Evolutionary conservation across 306 rosid genomes (phyloP).

Genomic region (Albizia julibrissin): DNA sequence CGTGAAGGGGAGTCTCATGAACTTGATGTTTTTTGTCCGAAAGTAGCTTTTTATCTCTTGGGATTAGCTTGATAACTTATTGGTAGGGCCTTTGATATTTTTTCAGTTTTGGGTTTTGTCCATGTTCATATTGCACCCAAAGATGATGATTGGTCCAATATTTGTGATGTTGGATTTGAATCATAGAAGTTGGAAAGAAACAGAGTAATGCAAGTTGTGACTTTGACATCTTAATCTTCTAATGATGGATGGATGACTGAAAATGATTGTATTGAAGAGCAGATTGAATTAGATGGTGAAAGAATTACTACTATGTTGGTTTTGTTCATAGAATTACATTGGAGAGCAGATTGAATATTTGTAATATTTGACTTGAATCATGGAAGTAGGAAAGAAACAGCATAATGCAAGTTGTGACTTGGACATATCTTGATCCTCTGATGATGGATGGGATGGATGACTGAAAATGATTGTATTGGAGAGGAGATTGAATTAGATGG

Average conservation of each 20-base stretch:
- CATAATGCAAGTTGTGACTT: neutral
- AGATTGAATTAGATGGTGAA: no score
- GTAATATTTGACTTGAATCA: neutral
- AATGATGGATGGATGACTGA: neutral
- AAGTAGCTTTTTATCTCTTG: neutral
- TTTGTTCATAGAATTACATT: neutral
- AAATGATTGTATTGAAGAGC: neutral
- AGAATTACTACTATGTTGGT: neutral
- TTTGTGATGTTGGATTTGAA: neutral
- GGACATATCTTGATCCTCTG: neutral
- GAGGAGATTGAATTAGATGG: neutral
- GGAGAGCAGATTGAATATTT: neutral
- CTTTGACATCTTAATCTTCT: neutral
- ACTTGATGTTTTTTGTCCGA: neutral
- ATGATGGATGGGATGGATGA: constrained; percentile 1
- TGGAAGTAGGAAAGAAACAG: neutral
- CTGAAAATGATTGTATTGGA: neutral
- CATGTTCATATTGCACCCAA: neutral
- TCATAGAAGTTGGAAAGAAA: neutral
- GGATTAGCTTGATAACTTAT: neutral
- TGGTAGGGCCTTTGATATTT: neutral
- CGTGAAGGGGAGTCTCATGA: neutral
- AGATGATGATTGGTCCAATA: neutral
- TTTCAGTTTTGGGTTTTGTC: no score
- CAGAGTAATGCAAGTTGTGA: neutral